phyloP scores from a whole-genome alignment of 768 basidiomycete genomes.

The Trametes gibbosa region DNA sequence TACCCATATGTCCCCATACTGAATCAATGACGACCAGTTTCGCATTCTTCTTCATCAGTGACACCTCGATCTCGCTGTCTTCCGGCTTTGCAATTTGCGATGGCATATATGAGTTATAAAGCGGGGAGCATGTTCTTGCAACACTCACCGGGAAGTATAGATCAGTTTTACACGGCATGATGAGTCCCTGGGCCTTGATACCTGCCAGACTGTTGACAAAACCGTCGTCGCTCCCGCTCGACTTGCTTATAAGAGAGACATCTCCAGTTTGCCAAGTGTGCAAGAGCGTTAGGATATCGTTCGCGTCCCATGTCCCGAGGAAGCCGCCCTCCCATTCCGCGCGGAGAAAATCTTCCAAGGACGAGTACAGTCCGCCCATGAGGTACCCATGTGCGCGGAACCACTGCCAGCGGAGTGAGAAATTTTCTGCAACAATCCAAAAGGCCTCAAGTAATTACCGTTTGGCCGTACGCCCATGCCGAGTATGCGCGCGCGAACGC shows the following conservation, averaged over 20 bases:
- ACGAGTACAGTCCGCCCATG: conserved; percentile 42
- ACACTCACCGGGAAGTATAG: conserved; percentile 50
- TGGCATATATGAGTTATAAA: too few species aligned
- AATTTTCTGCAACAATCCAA: neutral
- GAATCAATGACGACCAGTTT: conserved; percentile 52
- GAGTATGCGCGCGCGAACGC: conserved; percentile 56
- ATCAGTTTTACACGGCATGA: conserved; percentile 61
- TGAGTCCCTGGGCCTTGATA: conserved; percentile 51
- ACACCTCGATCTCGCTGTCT: conserved; percentile 50
- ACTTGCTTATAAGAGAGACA: conserved; percentile 39
- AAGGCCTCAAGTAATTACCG: conserved; percentile 37
- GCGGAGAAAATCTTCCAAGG: conserved; percentile 48
- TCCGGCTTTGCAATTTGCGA: conserved; percentile 42
- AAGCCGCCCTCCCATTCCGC: conserved; percentile 49
- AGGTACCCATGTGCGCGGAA: conserved; percentile 49
- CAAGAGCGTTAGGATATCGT: conserved; percentile 48
- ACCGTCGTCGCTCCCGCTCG: conserved; percentile 25
- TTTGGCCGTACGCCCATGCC: conserved; percentile 59
- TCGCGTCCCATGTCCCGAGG: conserved; percentile 30
- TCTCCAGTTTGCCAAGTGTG: conserved; percentile 53
- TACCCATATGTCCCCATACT: conserved; percentile 58
- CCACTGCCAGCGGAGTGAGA: conserved; percentile 38
- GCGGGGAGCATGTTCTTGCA: too few species aligned
- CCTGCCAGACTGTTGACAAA: conserved; percentile 38
- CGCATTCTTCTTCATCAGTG: conserved; percentile 39